Conservation (phyloP, 2,329 filamentous ascomycete species). For the Verticillium alfalfae region DNA sequence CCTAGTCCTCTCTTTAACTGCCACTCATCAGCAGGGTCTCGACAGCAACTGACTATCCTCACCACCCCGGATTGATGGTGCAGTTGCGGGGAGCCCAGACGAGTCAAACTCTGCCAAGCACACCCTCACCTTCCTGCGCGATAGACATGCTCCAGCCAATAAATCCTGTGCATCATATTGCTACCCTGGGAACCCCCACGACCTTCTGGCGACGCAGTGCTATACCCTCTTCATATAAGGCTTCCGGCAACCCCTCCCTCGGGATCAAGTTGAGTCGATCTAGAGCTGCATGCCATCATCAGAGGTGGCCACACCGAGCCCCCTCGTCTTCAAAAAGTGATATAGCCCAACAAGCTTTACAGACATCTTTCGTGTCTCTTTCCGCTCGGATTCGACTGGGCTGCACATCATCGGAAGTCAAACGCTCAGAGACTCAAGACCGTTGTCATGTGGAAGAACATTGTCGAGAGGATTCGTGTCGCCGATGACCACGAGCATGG, state of each 20-base stretch:
- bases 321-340: background rate
- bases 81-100: background rate
- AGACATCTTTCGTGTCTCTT: background rate
- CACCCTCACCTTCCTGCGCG: background rate
- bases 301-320: background rate
- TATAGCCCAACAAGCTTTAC: background rate
- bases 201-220: background rate
- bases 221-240: background rate
- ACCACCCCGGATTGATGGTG: background rate
- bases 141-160: background rate
- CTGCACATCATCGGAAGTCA: background rate
- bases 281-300: background rate
- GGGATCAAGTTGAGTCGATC: background rate
- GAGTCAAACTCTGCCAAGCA: background rate
- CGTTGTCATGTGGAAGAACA: conserved; percentile 2
- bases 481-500: conserved; percentile 9
- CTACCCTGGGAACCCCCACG: background rate
- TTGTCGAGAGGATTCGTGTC: conserved; percentile 7
- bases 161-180: background rate
- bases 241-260: background rate
- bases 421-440: background rate
- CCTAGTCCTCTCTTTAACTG: background rate
- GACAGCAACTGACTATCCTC: background rate
- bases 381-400: background rate
- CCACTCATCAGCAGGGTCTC: background rate